These are phyloP conservation scores for Candida insectorum DNA, from an alignment of 805 yeast species.

Conservation along the genomic window DNA sequence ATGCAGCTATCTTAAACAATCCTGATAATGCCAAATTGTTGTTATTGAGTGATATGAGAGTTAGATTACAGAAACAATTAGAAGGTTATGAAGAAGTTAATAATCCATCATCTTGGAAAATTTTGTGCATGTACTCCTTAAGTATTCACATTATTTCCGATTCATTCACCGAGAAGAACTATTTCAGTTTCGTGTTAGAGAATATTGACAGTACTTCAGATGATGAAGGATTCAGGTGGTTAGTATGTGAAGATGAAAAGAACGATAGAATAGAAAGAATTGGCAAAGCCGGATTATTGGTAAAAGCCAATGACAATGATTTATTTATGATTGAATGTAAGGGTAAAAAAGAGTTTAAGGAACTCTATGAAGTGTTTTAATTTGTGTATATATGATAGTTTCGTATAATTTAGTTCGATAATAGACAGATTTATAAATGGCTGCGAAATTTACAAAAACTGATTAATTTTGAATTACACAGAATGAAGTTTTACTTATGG, in stretches of 20 bases:
- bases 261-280: slow-evolving; percentile 29
- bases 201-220: slow-evolving; percentile 14
- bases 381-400: slow-evolving; percentile 1
- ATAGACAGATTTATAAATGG: slow-evolving; percentile 1
- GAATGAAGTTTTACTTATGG: no score
- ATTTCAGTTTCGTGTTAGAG: slow-evolving; percentile 26
- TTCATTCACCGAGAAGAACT: slow-evolving; percentile 18
- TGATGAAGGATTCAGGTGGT: slow-evolving; percentile 23
- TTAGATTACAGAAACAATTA: slow-evolving; percentile 36
- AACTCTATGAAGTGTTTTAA: slow-evolving; percentile 14
- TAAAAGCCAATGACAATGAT: slow-evolving; percentile 26
- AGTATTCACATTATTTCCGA: slow-evolving; percentile 28
- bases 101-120: slow-evolving; percentile 41
- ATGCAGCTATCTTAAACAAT: slow-evolving; percentile 18
- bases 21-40: slow-evolving; percentile 22
- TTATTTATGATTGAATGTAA: slow-evolving; percentile 43
- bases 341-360: slow-evolving; percentile 38
- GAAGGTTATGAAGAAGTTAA: slow-evolving; percentile 25
- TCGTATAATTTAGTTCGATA: not conserved
- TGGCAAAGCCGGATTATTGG: slow-evolving; percentile 42
- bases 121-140: slow-evolving; percentile 37
- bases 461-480: no score
- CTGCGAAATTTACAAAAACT: slow-evolving; percentile 3
- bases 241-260: slow-evolving; percentile 27
- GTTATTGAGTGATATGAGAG: slow-evolving; percentile 28